Conservation (phyloP, 2,329 filamentous ascomycete genomes). For the Chaetomium strumarium region DNA sequence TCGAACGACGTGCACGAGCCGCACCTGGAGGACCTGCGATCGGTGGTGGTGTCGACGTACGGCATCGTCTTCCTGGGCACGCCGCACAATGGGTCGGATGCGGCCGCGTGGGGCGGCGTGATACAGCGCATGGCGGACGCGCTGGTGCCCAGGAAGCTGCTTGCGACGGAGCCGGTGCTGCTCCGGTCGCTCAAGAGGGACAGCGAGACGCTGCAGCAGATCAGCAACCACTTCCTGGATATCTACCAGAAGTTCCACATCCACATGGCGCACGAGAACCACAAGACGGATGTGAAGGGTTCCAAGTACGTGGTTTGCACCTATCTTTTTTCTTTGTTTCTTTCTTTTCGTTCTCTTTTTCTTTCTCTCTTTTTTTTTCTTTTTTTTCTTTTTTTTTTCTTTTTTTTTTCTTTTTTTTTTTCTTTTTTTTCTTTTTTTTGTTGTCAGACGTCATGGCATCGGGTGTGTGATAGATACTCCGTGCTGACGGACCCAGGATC, state of each 20-base stretch:
- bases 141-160: slow-evolving; percentile 58
- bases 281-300: slow-evolving; percentile 62
- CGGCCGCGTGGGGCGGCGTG: slow-evolving; percentile 61
- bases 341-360: not conserved
- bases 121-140: slow-evolving; percentile 63
- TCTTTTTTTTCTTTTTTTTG: no score
- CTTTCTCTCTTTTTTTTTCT: not conserved
- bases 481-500: slow-evolving; percentile 30
- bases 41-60: slow-evolving; percentile 68
- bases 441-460: no score
- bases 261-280: slow-evolving; percentile 71
- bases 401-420: not conserved
- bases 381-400: not conserved
- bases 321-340: not conserved
- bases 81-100: slow-evolving; percentile 64
- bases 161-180: slow-evolving; percentile 62
- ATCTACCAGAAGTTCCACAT: slow-evolving; percentile 66
- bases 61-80: slow-evolving; percentile 73
- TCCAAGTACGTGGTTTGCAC: slow-evolving; percentile 39
- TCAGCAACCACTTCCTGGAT: slow-evolving; percentile 67
- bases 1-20: slow-evolving; percentile 55
- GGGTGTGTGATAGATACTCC: no score
- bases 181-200: slow-evolving; percentile 66
- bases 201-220: slow-evolving; percentile 67
- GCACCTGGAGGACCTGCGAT: slow-evolving; percentile 58